These are phyloP conservation scores for Plantago ovata DNA, from an alignment of 257 asterid genomes.

Conservation along the genomic window DNA sequence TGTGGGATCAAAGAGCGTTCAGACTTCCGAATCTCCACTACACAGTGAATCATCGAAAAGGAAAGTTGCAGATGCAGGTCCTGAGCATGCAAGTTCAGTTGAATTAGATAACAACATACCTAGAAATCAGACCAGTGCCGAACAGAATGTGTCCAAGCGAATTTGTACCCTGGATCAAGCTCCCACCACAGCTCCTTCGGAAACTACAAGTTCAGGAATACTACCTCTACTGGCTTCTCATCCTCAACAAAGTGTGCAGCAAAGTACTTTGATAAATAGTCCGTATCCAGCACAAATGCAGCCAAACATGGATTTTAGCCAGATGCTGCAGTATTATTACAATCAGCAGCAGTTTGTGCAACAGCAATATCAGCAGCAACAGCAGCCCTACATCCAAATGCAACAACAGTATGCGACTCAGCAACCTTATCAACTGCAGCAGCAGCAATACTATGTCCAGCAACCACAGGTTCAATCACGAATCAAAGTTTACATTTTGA, in stretches of 20 bases:
- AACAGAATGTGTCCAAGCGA: conserved; percentile 13
- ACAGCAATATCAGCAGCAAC: conserved; percentile 59
- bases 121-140: conserved; percentile 21
- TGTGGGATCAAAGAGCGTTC: conserved; percentile 20
- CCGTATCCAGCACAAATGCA: conserved; percentile 33
- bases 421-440: conserved; percentile 40
- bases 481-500: too few species aligned
- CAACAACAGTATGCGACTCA: conserved; percentile 46
- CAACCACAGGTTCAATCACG: conserved; percentile 25
- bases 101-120: conserved; percentile 14
- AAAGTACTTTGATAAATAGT: conserved; percentile 19
- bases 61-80: conserved; percentile 20
- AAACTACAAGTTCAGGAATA: conserved; percentile 20
- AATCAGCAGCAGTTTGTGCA: conserved; percentile 62
- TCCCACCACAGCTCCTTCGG: conserved; percentile 21
- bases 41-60: conserved; percentile 14
- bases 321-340: conserved; percentile 55
- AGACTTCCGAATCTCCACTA: conserved; percentile 25
- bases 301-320: conserved; percentile 34
- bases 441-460: conserved; percentile 30
- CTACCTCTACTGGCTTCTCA: conserved; percentile 26
- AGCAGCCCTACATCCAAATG: conserved; percentile 37
- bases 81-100: conserved; percentile 23
- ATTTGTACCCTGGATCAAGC: conserved; percentile 21
- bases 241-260: conserved; percentile 31